Conservation (phyloP, 169 alveolate species). For the Eimeria tenella region DNA sequence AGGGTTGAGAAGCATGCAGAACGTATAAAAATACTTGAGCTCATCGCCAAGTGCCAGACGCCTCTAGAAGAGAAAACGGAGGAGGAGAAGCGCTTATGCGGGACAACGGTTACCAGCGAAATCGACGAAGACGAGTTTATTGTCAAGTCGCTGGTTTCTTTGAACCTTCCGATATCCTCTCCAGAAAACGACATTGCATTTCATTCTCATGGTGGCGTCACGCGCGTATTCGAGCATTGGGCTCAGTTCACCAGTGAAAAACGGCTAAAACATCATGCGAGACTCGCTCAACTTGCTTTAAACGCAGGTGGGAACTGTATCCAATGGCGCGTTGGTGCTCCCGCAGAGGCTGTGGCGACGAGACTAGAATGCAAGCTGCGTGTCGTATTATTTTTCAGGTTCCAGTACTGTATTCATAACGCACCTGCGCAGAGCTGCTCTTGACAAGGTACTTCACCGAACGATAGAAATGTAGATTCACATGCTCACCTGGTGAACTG, state of each 20-base stretch:
- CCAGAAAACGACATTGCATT: constrained; percentile 28
- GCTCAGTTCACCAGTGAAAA: not conserved
- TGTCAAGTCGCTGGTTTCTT: constrained; percentile 24
- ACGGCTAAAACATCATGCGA: not conserved
- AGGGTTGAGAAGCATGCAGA: not conserved
- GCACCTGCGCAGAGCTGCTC: constrained; percentile 5
- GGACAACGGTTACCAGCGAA: constrained; percentile 50
- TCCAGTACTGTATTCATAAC: not conserved
- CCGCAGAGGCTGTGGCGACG: too few relatives aligned
- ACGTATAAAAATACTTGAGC: constrained; percentile 51
- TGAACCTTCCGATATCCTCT: constrained; percentile 32
- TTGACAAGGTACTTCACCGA: constrained; percentile 7
- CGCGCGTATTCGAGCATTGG: constrained; percentile 13
- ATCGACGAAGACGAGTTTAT: constrained; percentile 62
- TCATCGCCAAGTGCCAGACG: constrained; percentile 63
- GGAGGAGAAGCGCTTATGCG: constrained; percentile 48
- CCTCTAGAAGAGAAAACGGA: constrained; percentile 22
- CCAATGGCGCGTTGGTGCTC: too few relatives aligned
- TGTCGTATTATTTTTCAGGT: not conserved
- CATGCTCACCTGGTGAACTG: not conserved
- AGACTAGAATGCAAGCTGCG: too few relatives aligned
- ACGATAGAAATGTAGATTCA: not conserved
- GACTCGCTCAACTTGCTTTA: not conserved
- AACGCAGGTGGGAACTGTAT: not conserved
- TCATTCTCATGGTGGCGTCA: not conserved